Evolutionary conservation across 2,329 filamentous ascomycete species (phyloP).

Genomic region (Metarhizium album): DNA sequence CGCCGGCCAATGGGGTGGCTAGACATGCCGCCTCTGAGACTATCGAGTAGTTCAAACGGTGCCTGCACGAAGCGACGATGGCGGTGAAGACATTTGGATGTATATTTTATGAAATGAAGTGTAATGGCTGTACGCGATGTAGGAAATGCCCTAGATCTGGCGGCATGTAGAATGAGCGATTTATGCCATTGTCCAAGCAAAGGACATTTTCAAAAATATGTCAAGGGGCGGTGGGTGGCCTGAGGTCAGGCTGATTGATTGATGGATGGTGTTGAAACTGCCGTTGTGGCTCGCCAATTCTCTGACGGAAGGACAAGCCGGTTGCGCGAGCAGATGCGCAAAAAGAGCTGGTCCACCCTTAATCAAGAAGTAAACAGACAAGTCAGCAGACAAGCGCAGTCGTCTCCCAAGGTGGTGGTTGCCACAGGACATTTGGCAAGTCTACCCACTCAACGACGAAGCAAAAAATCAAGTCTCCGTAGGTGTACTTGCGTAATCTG

Average conservation of each 20-base stretch:
- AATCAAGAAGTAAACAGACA: no score
- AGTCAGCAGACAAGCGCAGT: no score
- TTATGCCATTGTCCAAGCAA: neutral
- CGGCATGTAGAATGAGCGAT: neutral
- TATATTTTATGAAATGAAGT: neutral
- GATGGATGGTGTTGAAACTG: neutral
- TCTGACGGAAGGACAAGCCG: no score
- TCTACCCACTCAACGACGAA: no score
- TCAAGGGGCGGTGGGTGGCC: neutral
- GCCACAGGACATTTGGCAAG: no score
- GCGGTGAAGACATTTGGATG: neutral
- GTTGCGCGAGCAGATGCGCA: no score
- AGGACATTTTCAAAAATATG: neutral
- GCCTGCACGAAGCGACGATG: neutral
- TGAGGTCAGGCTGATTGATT: neutral
- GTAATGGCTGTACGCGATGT: neutral
- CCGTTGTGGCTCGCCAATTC: neutral
- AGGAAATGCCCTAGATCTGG: neutral
- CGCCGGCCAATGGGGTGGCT: neutral
- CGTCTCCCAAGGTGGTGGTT: no score
- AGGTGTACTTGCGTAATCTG: constrained; percentile 22
- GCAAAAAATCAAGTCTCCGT: no score
- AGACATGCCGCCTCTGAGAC: neutral
- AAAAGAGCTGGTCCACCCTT: no score
- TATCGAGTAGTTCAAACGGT: neutral